Conservation (phyloP, 164 flowering plant species). For the Nymphaea thermarum region DNA sequence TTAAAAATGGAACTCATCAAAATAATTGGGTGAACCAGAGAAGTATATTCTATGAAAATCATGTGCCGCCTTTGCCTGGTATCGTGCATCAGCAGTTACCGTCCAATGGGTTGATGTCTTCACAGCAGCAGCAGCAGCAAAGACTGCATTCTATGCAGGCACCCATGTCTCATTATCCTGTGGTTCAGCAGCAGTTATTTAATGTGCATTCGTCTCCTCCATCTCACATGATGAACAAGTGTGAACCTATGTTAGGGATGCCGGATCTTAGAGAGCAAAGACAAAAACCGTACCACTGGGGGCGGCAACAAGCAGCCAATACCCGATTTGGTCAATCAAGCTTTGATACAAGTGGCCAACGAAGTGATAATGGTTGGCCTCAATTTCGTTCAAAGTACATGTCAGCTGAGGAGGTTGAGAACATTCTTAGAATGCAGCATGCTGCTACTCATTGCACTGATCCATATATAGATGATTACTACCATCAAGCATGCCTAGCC, state of each 20-base stretch:
- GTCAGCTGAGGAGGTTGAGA: conserved; percentile 88
- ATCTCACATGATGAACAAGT: conserved; percentile 21
- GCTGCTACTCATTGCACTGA: conserved; percentile 84
- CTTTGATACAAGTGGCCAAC: conserved; percentile 49
- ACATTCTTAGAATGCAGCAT: conserved; percentile 75
- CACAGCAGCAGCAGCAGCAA: conserved; percentile 48
- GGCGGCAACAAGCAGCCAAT: conserved; percentile 22
- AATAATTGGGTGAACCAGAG: conserved; percentile 56
- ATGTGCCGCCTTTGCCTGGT: conserved; percentile 30
- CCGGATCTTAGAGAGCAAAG: conserved; percentile 51
- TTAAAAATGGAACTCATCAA: conserved; percentile 25
- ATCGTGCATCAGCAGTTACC: conserved; percentile 42
- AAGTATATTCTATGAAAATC: conserved; percentile 40
- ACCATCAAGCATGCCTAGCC: conserved; percentile 80
- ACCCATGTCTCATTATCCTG: conserved; percentile 48
- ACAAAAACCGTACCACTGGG: conserved; percentile 42
- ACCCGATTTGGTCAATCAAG: conserved; percentile 47
- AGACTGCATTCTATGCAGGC: conserved; percentile 52
- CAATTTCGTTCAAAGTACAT: conserved; percentile 77
- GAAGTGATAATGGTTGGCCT: conserved; percentile 43
- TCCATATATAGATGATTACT: conserved; percentile 85
- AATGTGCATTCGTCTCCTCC: conserved; percentile 30
- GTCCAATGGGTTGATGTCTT: conserved; percentile 52
- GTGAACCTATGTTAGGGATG: conserved; percentile 32
- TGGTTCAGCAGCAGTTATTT: conserved; percentile 52